Base-by-base conservation (phyloP, 75 land plant genomes). In the Picea sitchensis region DNA sequence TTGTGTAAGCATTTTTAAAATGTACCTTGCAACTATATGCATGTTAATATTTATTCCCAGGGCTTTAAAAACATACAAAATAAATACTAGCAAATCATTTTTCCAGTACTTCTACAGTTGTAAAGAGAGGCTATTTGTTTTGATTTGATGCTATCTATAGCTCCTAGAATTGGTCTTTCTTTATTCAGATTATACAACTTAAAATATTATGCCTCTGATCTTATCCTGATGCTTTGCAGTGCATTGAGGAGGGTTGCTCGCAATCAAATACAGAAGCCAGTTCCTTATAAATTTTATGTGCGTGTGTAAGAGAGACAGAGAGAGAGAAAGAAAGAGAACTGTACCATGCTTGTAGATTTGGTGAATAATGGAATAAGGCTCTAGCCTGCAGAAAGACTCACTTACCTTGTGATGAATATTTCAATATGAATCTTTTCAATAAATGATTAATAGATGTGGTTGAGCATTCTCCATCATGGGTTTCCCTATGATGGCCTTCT, bases 251-350 rank as follows among this genome's bases (percentile, higher is more conserved):
- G 18, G 73, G 73, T 41, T 41, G 73, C 36, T 71, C 73, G 7
- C 20, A 44, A 8, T 38, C 73, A 71, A 71, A 71, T 71, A 36
- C 73, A 71, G 73, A 71, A 71, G 73, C 56, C 7, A 23, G 73
- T 20, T 71, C 73, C 44, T 71, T 12, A 41, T 44, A 71, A 38
- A 41, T 44, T 71, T 4, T 41, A 7, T 71, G 44, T 8, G 1
- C 20, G 51, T 1, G 11, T 9, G 56, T 9, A 12, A 51, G 54
- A 47, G 54, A 44, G 7, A 47, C 8, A 47, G 8, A 47, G 54
- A 47, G 8, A 47, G 54, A 44, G 4, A 47, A 9, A 51, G 56
- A 51, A 9, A 51, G 12, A 51, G 56, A 21, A 44, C 34, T 71
- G 54, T 47, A 71, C 34, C 51, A 41, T 71, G n/a, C 51, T 71